Evolutionary conservation across 2,329 filamentous ascomycete genomes (phyloP), one percentile per base, ranked within the genome.

Genomic region (Pseudogymnoascus sp.): DNA sequence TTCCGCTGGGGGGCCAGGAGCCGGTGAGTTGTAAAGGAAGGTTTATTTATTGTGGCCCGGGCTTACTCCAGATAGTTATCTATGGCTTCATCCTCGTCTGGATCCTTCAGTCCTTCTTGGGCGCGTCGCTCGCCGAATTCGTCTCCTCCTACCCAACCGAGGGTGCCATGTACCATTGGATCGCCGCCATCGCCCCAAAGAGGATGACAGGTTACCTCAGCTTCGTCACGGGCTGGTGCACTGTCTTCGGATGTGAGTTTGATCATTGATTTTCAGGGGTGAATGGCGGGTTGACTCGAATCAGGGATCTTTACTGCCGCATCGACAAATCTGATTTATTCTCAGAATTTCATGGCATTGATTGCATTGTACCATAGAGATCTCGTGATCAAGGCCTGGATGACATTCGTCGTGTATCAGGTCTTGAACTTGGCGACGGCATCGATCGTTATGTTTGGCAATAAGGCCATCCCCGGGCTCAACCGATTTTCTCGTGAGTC

Each of bases 131-230:
- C 18, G 76, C 77, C 7, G 79, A 81, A 65, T 76, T 81, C 61
- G 78, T 80, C 7, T 80, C 77, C 3, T 76, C 76, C 1, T 80
- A 80, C 63, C 79, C 79, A 3, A 79, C 77, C 8, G 76, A 77
- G 60, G 79, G 79, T 21, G 79, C 79, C 45, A 79, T 80, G 77
- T 81, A 81, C 62, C 79, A 80, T 66, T 81, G 79, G 79, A 78
- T 79, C 40, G 78, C 78, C 5, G 77, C 76, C 0, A 74, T 81
- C 25, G 77, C 79, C 3, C 79, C 79, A 0, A 72, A 70, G 37
- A 68, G 67, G 43, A 71, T 71, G 43, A 77, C 74, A 11, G 75
- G 73, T 18, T 69, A 77, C 41, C 64, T 80, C 66, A 79, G 77
- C 49, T 80, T 79, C 65, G 68, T 75, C 21, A 79, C 78, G 0